Evolutionary conservation across 352 stramenopile species (phyloP).

Genomic region (Pythium guiyangense): DNA sequence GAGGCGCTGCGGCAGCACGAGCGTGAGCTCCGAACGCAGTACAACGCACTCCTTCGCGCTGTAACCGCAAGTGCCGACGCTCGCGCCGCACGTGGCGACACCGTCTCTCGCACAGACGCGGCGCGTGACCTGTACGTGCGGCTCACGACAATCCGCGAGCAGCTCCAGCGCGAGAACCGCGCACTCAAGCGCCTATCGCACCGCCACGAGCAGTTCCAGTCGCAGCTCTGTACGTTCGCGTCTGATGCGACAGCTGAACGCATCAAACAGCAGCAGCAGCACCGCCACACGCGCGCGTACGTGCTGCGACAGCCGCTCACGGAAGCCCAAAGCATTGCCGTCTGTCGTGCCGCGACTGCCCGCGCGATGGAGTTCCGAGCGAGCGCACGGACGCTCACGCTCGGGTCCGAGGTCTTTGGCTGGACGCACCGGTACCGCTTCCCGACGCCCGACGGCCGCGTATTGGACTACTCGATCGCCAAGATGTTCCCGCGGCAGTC

Average conservation of each 20-base stretch:
- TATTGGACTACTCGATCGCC: no score
- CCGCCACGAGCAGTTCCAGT: slow-evolving; percentile 28
- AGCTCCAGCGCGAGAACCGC: slow-evolving; percentile 23
- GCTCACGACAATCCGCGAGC: slow-evolving; percentile 24
- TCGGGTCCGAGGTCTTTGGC: no score
- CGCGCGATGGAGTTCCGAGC: no score
- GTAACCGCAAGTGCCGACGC: slow-evolving; percentile 9
- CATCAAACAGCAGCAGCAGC: no score
- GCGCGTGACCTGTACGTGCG: slow-evolving; percentile 25
- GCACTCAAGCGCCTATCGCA: slow-evolving; percentile 17
- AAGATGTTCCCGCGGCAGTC: no score
- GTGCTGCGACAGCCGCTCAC: no score
- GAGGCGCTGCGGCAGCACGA: slow-evolving; percentile 27
- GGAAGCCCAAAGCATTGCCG: no score
- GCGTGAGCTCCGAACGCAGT: slow-evolving; percentile 20
- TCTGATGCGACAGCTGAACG: not conserved
- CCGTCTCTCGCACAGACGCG: not conserved
- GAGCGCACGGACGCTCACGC: no score
- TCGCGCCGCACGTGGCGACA: not conserved
- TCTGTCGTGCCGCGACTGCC: no score
- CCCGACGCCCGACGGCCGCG: no score
- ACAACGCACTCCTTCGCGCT: slow-evolving; percentile 20
- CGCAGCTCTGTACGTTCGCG: slow-evolving; percentile 1
- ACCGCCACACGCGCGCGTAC: no score
- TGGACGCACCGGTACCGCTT: no score